Evolutionary conservation across 1,284 basidiomycete genomes (phyloP).

Genomic region (Amylostereum chailletii): DNA sequence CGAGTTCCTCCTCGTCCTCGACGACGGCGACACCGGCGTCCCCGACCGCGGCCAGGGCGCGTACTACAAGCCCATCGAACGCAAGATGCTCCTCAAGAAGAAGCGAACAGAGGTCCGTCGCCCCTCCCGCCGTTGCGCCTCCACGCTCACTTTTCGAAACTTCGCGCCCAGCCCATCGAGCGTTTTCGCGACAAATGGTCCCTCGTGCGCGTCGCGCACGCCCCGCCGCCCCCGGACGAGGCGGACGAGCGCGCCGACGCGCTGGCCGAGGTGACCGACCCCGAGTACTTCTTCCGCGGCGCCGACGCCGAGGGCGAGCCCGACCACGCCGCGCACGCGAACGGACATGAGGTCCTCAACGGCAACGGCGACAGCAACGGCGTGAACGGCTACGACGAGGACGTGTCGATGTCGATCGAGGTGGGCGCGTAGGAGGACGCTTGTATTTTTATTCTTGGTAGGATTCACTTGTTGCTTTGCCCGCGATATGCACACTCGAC

Average conservation of each 20-base stretch:
- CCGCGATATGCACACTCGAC: too few relatives aligned
- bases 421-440: too few relatives aligned
- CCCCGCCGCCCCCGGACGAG: constrained; percentile 43
- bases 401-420: too few relatives aligned
- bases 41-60: constrained; percentile 43
- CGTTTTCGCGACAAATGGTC: constrained; percentile 74
- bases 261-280: constrained; percentile 46
- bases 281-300: constrained; percentile 32
- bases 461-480: too few relatives aligned
- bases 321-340: constrained; percentile 25
- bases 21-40: constrained; percentile 44
- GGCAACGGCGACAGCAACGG: too few relatives aligned
- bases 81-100: constrained; percentile 82
- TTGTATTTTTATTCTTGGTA: too few relatives aligned
- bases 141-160: neutral
- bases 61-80: constrained; percentile 82
- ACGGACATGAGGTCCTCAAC: constrained; percentile 27
- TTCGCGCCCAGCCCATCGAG: constrained; percentile 43
- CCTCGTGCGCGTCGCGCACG: constrained; percentile 55
- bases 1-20: constrained; percentile 74
- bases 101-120: constrained; percentile 65
- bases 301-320: constrained; percentile 15
- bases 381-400: too few relatives aligned
- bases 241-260: constrained; percentile 43
- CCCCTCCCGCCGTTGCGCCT: neutral